A percentile compares a stretch with the other conserved stretches of the same genome.
These are phyloP conservation scores for Arabis hirsuta DNA, from an alignment of 345 rosid genomes.

Conservation along the genomic window DNA sequence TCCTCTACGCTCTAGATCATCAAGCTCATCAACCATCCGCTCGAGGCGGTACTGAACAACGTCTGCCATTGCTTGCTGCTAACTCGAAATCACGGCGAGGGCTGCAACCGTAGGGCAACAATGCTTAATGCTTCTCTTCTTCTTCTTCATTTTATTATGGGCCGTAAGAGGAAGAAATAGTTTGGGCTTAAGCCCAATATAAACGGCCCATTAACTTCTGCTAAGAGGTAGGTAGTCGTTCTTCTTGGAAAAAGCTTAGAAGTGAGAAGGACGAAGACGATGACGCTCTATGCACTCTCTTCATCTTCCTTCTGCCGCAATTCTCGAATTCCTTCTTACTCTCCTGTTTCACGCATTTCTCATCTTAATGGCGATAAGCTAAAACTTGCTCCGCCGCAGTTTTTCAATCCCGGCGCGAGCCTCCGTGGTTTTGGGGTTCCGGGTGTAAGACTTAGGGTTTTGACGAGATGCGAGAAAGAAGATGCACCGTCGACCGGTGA, in stretches of 20 bases:
- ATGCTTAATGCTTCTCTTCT: neutral
- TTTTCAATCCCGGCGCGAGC: slow-evolving; percentile 15
- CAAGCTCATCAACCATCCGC: slow-evolving; percentile 95
- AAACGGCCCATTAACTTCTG: slow-evolving; percentile 13
- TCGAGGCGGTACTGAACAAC: slow-evolving; percentile 92
- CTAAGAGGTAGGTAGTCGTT: neutral
- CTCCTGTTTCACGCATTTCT: slow-evolving; percentile 2
- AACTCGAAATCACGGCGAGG: slow-evolving; percentile 29
- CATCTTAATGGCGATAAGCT: neutral
- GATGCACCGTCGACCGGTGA: slow-evolving; percentile 16
- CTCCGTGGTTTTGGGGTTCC: slow-evolving; percentile 31
- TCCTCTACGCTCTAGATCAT: slow-evolving; percentile 76
- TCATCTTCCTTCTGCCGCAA: slow-evolving; percentile 29
- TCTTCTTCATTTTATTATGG: neutral
- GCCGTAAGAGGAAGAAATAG: neutral
- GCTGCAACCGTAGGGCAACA: slow-evolving; percentile 37
- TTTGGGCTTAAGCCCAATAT: neutral
- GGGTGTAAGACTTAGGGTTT: slow-evolving; percentile 38
- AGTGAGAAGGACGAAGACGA: slow-evolving; percentile 28
- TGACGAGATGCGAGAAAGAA: slow-evolving; percentile 48
- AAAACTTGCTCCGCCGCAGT: slow-evolving; percentile 13
- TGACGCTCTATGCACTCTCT: slow-evolving; percentile 39
- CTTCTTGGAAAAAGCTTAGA: slow-evolving; percentile 7
- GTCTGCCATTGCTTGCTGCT: slow-evolving; percentile 70
- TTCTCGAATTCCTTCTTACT: slow-evolving; percentile 18